phyloP scores from a whole-genome alignment of 75 land plant genomes.

The Adiantum capillusveneris region DNA sequence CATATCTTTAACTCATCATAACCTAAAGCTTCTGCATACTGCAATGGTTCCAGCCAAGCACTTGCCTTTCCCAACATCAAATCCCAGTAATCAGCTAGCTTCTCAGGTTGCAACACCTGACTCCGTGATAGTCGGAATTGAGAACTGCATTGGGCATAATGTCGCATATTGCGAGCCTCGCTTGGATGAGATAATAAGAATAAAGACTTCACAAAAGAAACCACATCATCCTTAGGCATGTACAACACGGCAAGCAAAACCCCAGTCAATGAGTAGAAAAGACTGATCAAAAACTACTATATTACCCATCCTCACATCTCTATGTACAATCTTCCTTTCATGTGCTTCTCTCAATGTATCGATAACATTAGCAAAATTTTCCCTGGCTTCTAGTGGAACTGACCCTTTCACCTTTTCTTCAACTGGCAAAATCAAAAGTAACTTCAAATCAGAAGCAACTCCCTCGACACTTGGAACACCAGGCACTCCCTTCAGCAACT shows the following conservation, averaged over 20 bases:
- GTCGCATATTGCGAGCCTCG: neutral
- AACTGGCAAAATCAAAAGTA: neutral
- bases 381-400: neutral
- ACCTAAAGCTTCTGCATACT: neutral
- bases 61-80: neutral
- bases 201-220: neutral
- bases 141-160: neutral
- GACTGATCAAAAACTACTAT: neutral
- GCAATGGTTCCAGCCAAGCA: neutral
- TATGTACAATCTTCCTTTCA: neutral
- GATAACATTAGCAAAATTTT: neutral
- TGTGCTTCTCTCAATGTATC: conserved; percentile 1
- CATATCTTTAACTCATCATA: neutral
- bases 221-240: too few species aligned
- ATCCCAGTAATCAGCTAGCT: too few species aligned
- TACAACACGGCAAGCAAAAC: too few species aligned
- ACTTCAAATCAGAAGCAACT: neutral
- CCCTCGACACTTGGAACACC: neutral
- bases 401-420: neutral
- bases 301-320: neutral
- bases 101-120: neutral
- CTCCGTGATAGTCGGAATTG: neutral
- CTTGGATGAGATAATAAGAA: neutral
- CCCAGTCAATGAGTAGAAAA: too few species aligned
- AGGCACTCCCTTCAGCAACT: neutral